A percentile compares a stretch with the other conserved stretches of the same genome.
phyloP scores from a whole-genome alignment of 2,329 filamentous ascomycete genomes.

The Aspergillus sergii region DNA sequence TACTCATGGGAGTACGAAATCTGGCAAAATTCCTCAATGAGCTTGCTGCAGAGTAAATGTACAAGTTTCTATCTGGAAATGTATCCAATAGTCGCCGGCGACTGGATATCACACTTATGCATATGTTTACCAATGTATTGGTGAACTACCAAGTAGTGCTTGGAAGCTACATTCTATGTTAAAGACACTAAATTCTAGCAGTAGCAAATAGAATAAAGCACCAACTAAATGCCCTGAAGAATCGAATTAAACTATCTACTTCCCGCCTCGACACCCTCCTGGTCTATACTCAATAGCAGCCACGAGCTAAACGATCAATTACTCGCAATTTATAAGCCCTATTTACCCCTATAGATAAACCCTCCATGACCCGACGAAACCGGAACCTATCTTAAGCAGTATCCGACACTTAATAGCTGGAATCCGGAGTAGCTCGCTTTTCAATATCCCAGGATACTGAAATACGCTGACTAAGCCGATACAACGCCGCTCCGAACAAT shows the following conservation, averaged over 20 bases:
- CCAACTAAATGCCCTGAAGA: not conserved
- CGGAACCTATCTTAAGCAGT: too few species aligned
- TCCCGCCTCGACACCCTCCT: too few species aligned
- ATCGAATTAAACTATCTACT: not conserved
- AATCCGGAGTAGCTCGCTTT: too few species aligned
- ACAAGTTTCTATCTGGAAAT: conserved; percentile 12
- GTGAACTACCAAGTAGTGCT: not conserved
- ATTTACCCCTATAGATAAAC: not conserved
- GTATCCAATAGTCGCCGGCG: conserved; percentile 30
- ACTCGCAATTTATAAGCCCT: not conserved
- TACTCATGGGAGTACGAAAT: conserved; percentile 72
- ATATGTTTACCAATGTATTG: not conserved
- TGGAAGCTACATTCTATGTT: not conserved
- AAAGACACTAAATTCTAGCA: not conserved
- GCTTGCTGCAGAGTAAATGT: conserved; percentile 47
- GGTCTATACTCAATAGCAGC: not conserved
- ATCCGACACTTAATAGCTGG: too few species aligned
- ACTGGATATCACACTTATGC: conserved; percentile 11
- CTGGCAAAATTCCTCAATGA: conserved; percentile 71
- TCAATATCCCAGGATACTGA: not conserved
- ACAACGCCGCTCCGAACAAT: conserved; percentile 4
- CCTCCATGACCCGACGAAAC: not conserved
- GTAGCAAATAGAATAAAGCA: not conserved
- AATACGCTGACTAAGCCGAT: conserved; percentile 10
- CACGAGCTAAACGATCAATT: not conserved